These are phyloP conservation scores for Tolypocladium nubicola DNA, from an alignment of 2,329 filamentous ascomycete species.

Conservation along the genomic window DNA sequence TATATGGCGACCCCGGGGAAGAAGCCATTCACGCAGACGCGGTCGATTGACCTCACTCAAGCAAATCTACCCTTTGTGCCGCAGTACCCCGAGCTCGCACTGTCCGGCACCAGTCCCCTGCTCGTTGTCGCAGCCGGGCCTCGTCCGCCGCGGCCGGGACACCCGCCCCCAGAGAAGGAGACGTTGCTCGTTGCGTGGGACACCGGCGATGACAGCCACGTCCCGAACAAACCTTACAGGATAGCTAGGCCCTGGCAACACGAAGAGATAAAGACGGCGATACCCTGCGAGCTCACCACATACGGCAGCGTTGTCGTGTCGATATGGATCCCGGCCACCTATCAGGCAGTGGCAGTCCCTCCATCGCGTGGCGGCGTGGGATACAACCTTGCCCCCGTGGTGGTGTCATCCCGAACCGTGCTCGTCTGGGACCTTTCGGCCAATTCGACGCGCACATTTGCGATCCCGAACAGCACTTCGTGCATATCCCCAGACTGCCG, in stretches of 20 bases:
- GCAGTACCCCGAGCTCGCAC: conserved; percentile 27
- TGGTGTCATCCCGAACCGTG: conserved; percentile 22
- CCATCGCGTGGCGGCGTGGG: conserved; percentile 12
- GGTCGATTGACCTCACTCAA: conserved; percentile 22
- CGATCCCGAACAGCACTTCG: conserved; percentile 26
- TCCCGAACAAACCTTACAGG: conserved; percentile 21
- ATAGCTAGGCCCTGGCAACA: conserved; percentile 26
- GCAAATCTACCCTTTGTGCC: conserved; percentile 25
- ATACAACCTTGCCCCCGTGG: conserved; percentile 21
- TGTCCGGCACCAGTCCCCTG: conserved; percentile 27
- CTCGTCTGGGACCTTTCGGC: conserved; percentile 29
- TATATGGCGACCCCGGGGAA: conserved; percentile 19
- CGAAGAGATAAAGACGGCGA: conserved; percentile 26
- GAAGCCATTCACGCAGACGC: conserved; percentile 24
- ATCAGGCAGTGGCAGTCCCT: conserved; percentile 19
- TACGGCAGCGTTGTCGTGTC: conserved; percentile 28
- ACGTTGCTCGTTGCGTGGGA: conserved; percentile 29
- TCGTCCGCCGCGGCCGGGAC: conserved; percentile 23
- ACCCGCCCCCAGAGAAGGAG: conserved; percentile 25
- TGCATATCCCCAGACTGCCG: conserved; percentile 30
- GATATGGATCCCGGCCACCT: conserved; percentile 29
- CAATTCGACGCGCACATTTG: conserved; percentile 24
- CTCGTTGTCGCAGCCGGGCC: conserved; percentile 27
- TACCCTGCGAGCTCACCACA: conserved; percentile 23
- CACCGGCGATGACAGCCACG: conserved; percentile 14